A percentile compares a stretch with the other conserved stretches of the same genome.
phyloP scores from a whole-genome alignment of 371 early-diverging fungal genomes.

The Parasitella parasitica region DNA sequence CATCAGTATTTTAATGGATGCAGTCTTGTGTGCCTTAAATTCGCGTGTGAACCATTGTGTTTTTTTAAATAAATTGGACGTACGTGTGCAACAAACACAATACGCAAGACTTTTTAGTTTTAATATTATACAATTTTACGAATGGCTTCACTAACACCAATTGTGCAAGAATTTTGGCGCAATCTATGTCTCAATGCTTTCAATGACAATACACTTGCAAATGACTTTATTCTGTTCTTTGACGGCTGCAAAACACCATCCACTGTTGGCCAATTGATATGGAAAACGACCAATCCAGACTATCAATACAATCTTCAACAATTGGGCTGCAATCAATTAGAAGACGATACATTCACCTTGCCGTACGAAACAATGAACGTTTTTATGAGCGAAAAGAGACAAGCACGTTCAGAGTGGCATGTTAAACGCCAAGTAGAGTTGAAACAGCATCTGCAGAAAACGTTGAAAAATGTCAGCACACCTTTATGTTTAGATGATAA shows the following conservation, averaged over 20 bases:
- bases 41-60: too few species aligned
- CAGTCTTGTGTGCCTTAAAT: too few species aligned
- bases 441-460: slow-evolving; percentile 5
- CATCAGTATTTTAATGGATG: too few species aligned
- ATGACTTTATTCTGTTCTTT: slow-evolving; percentile 27
- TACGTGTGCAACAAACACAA: background rate
- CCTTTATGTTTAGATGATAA: background rate
- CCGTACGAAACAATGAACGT: background rate
- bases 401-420: slow-evolving; percentile 31
- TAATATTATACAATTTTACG: too few species aligned
- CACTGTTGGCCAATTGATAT: background rate
- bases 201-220: slow-evolving; percentile 19
- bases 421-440: slow-evolving; percentile 16
- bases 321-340: background rate
- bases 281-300: background rate
- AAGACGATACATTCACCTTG: slow-evolving; percentile 5
- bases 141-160: background rate
- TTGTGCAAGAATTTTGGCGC: slow-evolving; percentile 16
- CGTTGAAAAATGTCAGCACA: background rate
- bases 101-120: too few species aligned
- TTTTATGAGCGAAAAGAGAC: slow-evolving; percentile 5
- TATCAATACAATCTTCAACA: background rate
- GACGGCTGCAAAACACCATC: slow-evolving; percentile 11
- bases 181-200: slow-evolving; percentile 24
- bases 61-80: background rate